Evolutionary conservation across 1,139 yeast species (phyloP), one percentile per base, ranked within the genome.

Genomic region (Yamadazyma trypodendri): DNA sequence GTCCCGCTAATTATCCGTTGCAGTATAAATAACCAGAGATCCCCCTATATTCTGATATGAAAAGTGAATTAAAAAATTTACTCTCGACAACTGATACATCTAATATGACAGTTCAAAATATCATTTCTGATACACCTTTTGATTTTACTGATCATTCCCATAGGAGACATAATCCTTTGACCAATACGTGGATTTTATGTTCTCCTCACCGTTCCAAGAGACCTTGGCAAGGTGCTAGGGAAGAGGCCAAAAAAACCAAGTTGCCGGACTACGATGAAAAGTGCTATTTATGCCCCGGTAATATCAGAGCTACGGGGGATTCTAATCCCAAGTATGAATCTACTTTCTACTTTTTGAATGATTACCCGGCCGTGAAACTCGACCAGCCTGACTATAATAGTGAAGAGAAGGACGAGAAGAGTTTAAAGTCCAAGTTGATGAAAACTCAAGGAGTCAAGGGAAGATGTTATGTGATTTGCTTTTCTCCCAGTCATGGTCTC

Each of bases 191-290:
- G 76, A 78, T 84, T 22, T 65, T 84, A 38, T 84, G 85, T 39
- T 82, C 89, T 7, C 92, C 92, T 5, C 92, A 84, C 54, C 67
- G 92, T 42, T 79, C 89, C 24, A 81, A 82, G 56, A 72, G 92
- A 48, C 90, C 89, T 16, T 84, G 90, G 92, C 85, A 81, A 57
- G 90, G 90, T 34, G 86, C 82, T 46, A 71, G 79, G 46, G 90
- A 84, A 55, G 70, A 67, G 33, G 60, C 72, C 18, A 58, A 60
- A 38, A 67, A 61, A 37, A 68, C 64, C 15, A 51, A 58, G 28
- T 63, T 75, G 43, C 83, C 85, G 1, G 63, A 55, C 30, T 81
- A 77, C 52, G 92, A 84, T 51, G 75, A 77, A 21, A 75, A 75
- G 45, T 84, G 92, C 58, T 84, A 79, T 60, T 65, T 84, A 46